Percentiles rank a stretch among this genome's conserved stretches.
Evolutionary conservation across 306 rosid genomes (phyloP).

Genomic region (Citrullus colocynthis): DNA sequence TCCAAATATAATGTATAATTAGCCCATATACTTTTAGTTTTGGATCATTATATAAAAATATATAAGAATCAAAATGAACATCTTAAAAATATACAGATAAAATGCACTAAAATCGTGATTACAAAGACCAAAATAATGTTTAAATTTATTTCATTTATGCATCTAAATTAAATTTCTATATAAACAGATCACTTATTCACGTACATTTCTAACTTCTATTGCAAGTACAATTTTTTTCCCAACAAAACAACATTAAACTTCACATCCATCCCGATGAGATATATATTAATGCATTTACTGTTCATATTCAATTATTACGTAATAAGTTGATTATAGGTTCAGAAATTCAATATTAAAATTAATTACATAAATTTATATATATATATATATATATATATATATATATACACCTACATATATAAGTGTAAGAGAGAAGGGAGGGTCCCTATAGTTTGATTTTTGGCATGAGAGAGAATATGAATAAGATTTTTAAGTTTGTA

Average conservation of each 20-base stretch:
- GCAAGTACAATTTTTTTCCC: neutral
- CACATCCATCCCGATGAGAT: neutral
- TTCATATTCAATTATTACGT: neutral
- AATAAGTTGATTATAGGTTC: neutral
- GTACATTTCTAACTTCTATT: conserved; percentile 26
- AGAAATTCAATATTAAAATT: neutral
- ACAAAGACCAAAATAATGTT: too few relatives aligned
- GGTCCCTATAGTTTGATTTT: neutral
- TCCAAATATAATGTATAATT: neutral
- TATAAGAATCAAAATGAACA: too few relatives aligned
- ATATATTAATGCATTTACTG: neutral
- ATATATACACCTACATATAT: neutral
- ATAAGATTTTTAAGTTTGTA: neutral
- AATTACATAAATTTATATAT: neutral
- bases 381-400: neutral
- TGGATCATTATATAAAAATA: too few relatives aligned
- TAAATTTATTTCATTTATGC: neutral
- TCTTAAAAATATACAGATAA: too few relatives aligned
- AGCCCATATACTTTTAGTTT: too few relatives aligned
- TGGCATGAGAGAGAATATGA: neutral
- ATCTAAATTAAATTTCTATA: conserved; percentile 14
- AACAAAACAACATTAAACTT: conserved; percentile 6
- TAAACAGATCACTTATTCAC: conserved; percentile 30
- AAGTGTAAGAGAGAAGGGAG: neutral
- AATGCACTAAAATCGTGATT: too few relatives aligned